These are phyloP conservation scores for Acanthamoeba sp. DNA, from an alignment of 208 protist genomes.

Conservation along the genomic window DNA sequence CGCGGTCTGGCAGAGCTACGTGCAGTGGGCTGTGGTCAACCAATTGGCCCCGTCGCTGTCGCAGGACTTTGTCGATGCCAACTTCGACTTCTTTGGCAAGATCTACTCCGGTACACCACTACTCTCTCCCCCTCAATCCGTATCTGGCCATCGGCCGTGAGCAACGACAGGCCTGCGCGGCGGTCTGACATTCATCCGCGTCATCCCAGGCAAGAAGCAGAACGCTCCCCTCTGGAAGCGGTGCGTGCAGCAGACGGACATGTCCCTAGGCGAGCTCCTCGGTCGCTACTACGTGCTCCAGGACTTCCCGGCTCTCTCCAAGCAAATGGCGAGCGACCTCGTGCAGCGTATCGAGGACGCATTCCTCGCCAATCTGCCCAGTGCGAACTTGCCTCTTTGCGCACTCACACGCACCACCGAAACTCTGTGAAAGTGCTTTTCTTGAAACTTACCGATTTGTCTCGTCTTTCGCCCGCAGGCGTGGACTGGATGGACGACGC, in stretches of 20 bases:
- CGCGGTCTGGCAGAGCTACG: constrained; percentile 27
- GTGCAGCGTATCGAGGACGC: constrained; percentile 49
- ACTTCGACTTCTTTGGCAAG: constrained; percentile 61
- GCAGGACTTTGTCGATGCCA: constrained; percentile 24
- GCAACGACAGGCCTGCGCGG: too few relatives aligned
- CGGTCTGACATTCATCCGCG: too few relatives aligned
- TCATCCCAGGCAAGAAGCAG: constrained; percentile 19
- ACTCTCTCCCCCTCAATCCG: background rate
- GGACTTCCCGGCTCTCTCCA: background rate
- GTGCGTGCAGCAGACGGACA: constrained; percentile 45
- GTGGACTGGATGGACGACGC: constrained; percentile 65
- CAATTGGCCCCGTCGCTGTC: constrained; percentile 8
- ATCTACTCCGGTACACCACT: constrained; percentile 14
- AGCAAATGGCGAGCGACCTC: constrained; percentile 26
- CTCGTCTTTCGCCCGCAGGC: background rate
- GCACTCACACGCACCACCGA: background rate
- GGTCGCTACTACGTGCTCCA: constrained; percentile 51
- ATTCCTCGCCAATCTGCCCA: constrained; percentile 26
- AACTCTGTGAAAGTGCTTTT: background rate
- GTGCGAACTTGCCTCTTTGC: background rate
- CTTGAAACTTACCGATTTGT: background rate
- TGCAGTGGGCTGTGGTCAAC: constrained; percentile 11
- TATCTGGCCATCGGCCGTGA: background rate
- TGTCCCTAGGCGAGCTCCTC: constrained; percentile 28
- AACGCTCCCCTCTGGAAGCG: constrained; percentile 59